phyloP scores from a whole-genome alignment of 148 eudicot species.

The Tetragonia tetragonoides region DNA sequence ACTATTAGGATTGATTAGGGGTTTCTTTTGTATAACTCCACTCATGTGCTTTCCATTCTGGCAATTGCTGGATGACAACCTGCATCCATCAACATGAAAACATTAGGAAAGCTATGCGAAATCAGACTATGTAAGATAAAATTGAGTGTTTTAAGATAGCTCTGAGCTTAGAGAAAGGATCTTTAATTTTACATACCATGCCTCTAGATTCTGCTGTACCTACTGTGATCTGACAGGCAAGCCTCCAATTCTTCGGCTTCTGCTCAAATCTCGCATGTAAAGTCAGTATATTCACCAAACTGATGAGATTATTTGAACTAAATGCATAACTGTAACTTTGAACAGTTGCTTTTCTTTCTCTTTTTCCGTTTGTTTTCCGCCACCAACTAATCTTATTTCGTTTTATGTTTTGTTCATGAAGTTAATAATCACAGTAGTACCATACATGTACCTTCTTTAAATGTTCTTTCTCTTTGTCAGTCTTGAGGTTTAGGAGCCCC shows the following conservation, averaged over 20 bases:
- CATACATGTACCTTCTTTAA: constrained; percentile 52
- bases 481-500: constrained; percentile 62
- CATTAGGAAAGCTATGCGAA: not conserved
- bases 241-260: constrained; percentile 88
- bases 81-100: constrained; percentile 28
- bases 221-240: constrained; percentile 79
- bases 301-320: not conserved
- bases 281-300: not conserved
- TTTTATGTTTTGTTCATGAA: not conserved
- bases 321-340: not conserved
- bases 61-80: constrained; percentile 84
- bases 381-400: too few relatives aligned
- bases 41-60: constrained; percentile 93
- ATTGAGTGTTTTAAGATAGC: not conserved
- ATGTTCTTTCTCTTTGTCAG: constrained; percentile 81
- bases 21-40: constrained; percentile 55
- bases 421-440: not conserved
- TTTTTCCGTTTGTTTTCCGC: too few relatives aligned
- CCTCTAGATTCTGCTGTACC: constrained; percentile 76
- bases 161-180: not conserved
- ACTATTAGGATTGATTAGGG: constrained; percentile 29
- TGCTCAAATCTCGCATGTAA: constrained; percentile 22
- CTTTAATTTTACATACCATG: constrained; percentile 43
- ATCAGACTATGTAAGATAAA: not conserved
- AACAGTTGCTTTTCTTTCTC: too few relatives aligned